These are phyloP conservation scores for Rhizopogon salebrosus DNA, from an alignment of 768 basidiomycete genomes.

Conservation along the genomic window DNA sequence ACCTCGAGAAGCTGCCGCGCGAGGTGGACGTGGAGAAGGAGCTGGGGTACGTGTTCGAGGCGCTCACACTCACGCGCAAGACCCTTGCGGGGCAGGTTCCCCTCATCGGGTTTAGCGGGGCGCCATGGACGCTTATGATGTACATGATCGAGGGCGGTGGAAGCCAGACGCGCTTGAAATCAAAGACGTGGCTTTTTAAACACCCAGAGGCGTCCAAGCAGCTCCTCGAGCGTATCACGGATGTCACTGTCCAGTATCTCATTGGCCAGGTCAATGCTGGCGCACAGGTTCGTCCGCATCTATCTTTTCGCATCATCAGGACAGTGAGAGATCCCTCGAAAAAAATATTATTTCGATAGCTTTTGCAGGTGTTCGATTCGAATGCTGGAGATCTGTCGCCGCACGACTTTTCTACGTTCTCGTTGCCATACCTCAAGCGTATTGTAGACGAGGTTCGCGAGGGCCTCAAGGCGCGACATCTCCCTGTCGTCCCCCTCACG, in stretches of 20 bases:
- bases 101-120: constrained; percentile 94
- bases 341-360: constrained; percentile 36
- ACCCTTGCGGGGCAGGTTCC: constrained; percentile 86
- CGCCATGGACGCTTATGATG: constrained; percentile 96
- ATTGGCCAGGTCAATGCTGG: constrained; percentile 93
- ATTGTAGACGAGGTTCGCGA: constrained; percentile 68
- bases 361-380: constrained; percentile 96
- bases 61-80: constrained; percentile 79
- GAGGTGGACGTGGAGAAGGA: constrained; percentile 78
- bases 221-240: constrained; percentile 75
- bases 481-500: constrained; percentile 72
- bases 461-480: constrained; percentile 45
- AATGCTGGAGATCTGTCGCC: constrained; percentile 92
- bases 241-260: constrained; percentile 83
- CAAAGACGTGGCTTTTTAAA: constrained; percentile 92
- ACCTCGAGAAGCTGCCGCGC: constrained; percentile 55
- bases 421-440: constrained; percentile 70
- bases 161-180: constrained; percentile 84
- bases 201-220: constrained; percentile 80
- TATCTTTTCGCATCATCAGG: background rate
- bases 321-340: background rate
- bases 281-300: constrained; percentile 69
- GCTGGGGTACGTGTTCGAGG: constrained; percentile 88
- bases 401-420: constrained; percentile 79
- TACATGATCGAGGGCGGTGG: constrained; percentile 99